Evolutionary conservation across 2,329 filamentous ascomycete species (phyloP), one percentile per base, ranked within the genome.

Genomic region (Alternaria triticina): DNA sequence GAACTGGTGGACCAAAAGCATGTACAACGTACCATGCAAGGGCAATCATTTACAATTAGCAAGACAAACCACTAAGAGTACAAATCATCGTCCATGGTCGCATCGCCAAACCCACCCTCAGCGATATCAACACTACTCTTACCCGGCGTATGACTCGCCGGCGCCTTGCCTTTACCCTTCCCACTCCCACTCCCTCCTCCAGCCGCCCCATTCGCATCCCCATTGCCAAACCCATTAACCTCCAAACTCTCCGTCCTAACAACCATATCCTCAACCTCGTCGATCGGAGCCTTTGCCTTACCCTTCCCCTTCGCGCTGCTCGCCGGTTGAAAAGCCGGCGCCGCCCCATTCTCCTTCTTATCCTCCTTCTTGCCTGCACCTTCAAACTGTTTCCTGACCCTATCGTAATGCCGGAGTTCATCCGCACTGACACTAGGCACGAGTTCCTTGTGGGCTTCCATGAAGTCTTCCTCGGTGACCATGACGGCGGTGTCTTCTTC

Each of bases 381-480:
- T 76, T 99, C 96, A 75, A 99, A 99, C 17, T 89, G 87, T 17
- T 87, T 88, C 43, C 96, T 86, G 6, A 99, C 95, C 1, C 87
- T 84, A 76, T 97, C 92, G 73, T 98, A 99, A 77, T 99, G 96
- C 51, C 91, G 87, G 44, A 99, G 83, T 82, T 99, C 96, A 66
- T 97, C 95, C 11, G 91, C 90, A 74, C 93, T 97, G 55, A 99
- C 96, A 82, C 91, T 94, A 15, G 94, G 94, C n/a, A 98, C 90
- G 44, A 99, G 86, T 81, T 98, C 96, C 46, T 84, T 83, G 74
- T 95, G 89, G 1, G 96, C 96, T 25, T 88, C 87, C 22, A 91
- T 78, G 76, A 99, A 99, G 79, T 99, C 96, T 52, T 91, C 87
- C 79, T 97, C 95, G 1, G 89, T 91, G 27, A 99, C 96, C 82